Conservation (phyloP, 2,329 filamentous ascomycete species). For the Ophiocordyceps camponoti-floridani region DNA sequence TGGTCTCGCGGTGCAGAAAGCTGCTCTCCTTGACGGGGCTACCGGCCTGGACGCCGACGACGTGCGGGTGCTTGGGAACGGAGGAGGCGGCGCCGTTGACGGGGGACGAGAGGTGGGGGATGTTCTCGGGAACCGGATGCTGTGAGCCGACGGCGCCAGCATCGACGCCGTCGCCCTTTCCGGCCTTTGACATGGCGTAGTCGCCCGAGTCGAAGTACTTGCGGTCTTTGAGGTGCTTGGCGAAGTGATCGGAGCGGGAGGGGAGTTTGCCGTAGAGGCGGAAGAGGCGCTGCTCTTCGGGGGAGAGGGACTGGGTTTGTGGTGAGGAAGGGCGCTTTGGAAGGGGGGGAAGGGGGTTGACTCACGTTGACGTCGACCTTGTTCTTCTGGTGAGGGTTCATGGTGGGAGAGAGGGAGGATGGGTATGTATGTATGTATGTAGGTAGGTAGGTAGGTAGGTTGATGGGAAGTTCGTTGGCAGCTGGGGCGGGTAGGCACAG, state of each 20-base stretch:
- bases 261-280: slow-evolving; percentile 95
- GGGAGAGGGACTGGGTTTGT: slow-evolving; percentile 59
- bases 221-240: slow-evolving; percentile 97
- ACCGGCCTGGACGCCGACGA: slow-evolving; percentile 38
- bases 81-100: slow-evolving; percentile 19
- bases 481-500: no score
- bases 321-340: background rate
- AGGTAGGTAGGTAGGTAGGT: no score
- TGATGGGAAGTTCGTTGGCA: no score
- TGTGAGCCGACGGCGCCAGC: slow-evolving; percentile 87
- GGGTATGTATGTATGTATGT: no score
- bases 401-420: no score
- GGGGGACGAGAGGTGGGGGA: slow-evolving; percentile 69
- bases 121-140: slow-evolving; percentile 88
- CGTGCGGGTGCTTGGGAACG: slow-evolving; percentile 19
- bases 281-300: slow-evolving; percentile 93
- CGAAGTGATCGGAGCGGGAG: slow-evolving; percentile 86
- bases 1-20: slow-evolving; percentile 70
- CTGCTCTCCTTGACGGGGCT: slow-evolving; percentile 85
- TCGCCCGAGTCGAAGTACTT: slow-evolving; percentile 97
- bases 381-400: slow-evolving; percentile 98
- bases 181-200: slow-evolving; percentile 91
- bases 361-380: slow-evolving; percentile 91
- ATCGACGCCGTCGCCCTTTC: slow-evolving; percentile 86
- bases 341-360: slow-evolving; percentile 7